Evolutionary conservation across 2,329 filamentous ascomycete genomes (phyloP).

Genomic region (Aspergillus fructus): DNA sequence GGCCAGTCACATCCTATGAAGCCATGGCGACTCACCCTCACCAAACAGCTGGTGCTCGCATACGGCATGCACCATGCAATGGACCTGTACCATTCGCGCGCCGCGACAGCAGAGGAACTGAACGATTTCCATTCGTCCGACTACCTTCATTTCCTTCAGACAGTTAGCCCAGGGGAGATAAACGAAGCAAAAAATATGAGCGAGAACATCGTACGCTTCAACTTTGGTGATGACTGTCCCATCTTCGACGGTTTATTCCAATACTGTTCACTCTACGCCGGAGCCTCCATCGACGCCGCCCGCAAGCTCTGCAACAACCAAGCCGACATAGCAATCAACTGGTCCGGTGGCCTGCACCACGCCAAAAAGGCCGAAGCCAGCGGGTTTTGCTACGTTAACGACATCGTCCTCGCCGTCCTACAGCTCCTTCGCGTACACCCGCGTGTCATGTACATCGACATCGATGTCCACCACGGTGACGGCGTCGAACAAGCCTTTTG

Average conservation of each 20-base stretch:
- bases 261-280: constrained; percentile 91
- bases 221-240: constrained; percentile 90
- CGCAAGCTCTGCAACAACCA: constrained; percentile 82
- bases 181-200: constrained; percentile 57
- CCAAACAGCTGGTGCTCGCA: constrained; percentile 89
- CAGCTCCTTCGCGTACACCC: constrained; percentile 79
- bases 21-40: constrained; percentile 92
- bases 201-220: constrained; percentile 65
- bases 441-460: constrained; percentile 90
- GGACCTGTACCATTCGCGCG: constrained; percentile 85
- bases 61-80: constrained; percentile 97
- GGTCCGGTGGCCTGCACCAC: constrained; percentile 95
- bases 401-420: constrained; percentile 91
- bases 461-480: constrained; percentile 89
- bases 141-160: constrained; percentile 85
- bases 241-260: constrained; percentile 95
- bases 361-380: constrained; percentile 92
- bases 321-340: constrained; percentile 94
- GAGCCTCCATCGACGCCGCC: constrained; percentile 86
- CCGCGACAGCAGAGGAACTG: constrained; percentile 84
- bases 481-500: constrained; percentile 90
- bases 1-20: constrained; percentile 98
- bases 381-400: constrained; percentile 98
- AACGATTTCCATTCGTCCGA: constrained; percentile 82
- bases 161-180: constrained; percentile 68